A percentile compares a stretch with the other conserved stretches of the same genome.
Evolutionary conservation across 2,329 filamentous ascomycete species (phyloP).

Genomic region (Trichoderma endophyticum): DNA sequence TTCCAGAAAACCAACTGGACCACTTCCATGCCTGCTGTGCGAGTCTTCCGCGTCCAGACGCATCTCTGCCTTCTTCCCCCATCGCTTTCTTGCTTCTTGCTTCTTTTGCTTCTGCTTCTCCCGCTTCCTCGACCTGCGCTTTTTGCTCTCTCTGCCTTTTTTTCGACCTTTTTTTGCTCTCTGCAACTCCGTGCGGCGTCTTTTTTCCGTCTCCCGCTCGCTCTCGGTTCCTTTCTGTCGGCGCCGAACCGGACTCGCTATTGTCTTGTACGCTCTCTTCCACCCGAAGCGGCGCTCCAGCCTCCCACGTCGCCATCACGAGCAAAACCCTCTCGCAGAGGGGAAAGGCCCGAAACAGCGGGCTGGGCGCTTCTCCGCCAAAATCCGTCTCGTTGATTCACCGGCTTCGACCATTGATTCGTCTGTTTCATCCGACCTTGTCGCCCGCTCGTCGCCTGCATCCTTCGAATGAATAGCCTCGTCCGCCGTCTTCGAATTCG

Average conservation of each 20-base stretch:
- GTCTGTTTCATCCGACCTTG: background rate
- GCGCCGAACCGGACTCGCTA: background rate
- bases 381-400: background rate
- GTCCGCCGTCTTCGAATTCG: slow-evolving; percentile 27
- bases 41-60: slow-evolving; percentile 11
- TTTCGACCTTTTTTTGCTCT: background rate
- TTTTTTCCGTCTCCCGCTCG: background rate
- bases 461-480: slow-evolving; percentile 27
- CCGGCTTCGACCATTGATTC: background rate
- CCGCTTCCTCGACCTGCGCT: background rate
- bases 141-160: background rate
- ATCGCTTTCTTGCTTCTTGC: background rate
- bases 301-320: background rate
- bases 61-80: background rate
- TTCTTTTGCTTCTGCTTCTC: background rate
- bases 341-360: background rate
- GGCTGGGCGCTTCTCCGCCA: background rate
- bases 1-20: slow-evolving; percentile 17
- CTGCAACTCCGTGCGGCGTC: background rate
- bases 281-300: slow-evolving; percentile 10
- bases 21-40: background rate
- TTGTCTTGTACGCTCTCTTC: slow-evolving; percentile 1
- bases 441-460: background rate
- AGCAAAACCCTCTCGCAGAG: background rate
- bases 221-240: background rate